These are phyloP conservation scores for Lunasporangiospora selenospora DNA, from an alignment of 192 early-diverging fungal genomes.

Conservation along the genomic window DNA sequence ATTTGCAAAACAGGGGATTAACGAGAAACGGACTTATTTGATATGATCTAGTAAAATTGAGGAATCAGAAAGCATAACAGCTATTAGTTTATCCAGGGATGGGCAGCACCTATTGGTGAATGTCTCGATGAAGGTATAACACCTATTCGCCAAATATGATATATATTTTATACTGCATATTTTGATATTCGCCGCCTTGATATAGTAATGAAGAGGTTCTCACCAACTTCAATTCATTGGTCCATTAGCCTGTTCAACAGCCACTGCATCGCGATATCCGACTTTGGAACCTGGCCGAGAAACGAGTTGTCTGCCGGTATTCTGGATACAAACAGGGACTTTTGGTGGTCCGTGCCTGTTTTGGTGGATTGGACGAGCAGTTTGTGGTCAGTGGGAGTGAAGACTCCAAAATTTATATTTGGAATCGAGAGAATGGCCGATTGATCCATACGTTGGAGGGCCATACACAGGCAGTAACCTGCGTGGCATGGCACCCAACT, in stretches of 20 bases:
- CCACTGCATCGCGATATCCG: constrained; percentile 76
- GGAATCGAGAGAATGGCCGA: constrained; percentile 75
- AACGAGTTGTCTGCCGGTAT: constrained; percentile 75
- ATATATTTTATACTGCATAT: no score
- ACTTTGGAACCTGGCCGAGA: constrained; percentile 84
- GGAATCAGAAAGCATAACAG: constrained; percentile 46
- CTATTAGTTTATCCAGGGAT: constrained; percentile 51
- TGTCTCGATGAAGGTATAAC: constrained; percentile 47
- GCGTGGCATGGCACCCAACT: constrained; percentile 74
- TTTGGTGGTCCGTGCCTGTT: constrained; percentile 90
- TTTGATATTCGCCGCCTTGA: no score
- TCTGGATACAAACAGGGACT: constrained; percentile 83
- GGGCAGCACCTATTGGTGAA: constrained; percentile 62
- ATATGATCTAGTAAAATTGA: constrained; percentile 46
- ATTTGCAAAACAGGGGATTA: no score
- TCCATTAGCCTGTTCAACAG: constrained; percentile 70
- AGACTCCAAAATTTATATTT: constrained; percentile 80
- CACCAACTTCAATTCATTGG: constrained; percentile 69
- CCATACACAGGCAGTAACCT: constrained; percentile 73
- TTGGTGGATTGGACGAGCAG: constrained; percentile 84
- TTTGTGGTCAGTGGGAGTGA: constrained; percentile 96
- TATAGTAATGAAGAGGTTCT: background rate
- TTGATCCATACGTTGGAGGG: constrained; percentile 75
- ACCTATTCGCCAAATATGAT: no score
- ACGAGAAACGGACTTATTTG: no score